Evolutionary conservation across 2,329 filamentous ascomycete species (phyloP).

Genomic region (Purpureocillium lavendulum): DNA sequence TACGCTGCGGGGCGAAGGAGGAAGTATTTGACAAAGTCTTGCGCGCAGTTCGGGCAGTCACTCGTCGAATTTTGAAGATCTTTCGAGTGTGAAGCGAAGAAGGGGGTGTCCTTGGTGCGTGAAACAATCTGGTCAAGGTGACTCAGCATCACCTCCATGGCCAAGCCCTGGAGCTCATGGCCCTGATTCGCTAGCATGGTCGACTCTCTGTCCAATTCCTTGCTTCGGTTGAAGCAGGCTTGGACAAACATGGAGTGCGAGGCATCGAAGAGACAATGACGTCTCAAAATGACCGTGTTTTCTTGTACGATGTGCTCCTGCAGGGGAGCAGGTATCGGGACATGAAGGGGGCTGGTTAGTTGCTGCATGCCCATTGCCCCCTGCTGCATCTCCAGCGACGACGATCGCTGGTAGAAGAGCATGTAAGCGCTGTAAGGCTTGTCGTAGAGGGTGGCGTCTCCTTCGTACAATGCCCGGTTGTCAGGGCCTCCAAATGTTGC

Average conservation of each 20-base stretch:
- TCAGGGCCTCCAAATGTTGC: conserved; percentile 74
- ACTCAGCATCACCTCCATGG: conserved; percentile 47
- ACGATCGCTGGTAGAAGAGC: conserved; percentile 87
- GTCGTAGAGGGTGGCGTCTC: conserved; percentile 40
- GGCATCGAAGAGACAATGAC: conserved; percentile 73
- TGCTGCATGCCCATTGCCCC: conserved; percentile 27
- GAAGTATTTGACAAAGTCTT: conserved; percentile 55
- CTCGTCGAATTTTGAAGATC: conserved; percentile 39
- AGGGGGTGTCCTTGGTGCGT: conserved; percentile 58
- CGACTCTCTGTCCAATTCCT: neutral
- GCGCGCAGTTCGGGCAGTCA: conserved; percentile 43
- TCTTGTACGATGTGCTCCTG: conserved; percentile 57
- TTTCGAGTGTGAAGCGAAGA: conserved; percentile 48
- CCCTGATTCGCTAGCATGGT: neutral
- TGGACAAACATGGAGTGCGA: conserved; percentile 60
- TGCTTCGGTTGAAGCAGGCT: conserved; percentile 42
- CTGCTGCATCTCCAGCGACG: conserved; percentile 49
- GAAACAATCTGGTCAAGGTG: conserved; percentile 72
- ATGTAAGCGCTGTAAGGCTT: conserved; percentile 91
- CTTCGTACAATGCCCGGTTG: conserved; percentile 38
- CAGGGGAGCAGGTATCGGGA: conserved; percentile 35
- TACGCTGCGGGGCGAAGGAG: conserved; percentile 44
- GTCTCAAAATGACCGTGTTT: conserved; percentile 65
- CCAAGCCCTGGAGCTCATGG: conserved; percentile 33
- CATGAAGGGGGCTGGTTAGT: conserved; percentile 27